phyloP scores from a whole-genome alignment of 345 rosid species.

The Salix viminalis region DNA sequence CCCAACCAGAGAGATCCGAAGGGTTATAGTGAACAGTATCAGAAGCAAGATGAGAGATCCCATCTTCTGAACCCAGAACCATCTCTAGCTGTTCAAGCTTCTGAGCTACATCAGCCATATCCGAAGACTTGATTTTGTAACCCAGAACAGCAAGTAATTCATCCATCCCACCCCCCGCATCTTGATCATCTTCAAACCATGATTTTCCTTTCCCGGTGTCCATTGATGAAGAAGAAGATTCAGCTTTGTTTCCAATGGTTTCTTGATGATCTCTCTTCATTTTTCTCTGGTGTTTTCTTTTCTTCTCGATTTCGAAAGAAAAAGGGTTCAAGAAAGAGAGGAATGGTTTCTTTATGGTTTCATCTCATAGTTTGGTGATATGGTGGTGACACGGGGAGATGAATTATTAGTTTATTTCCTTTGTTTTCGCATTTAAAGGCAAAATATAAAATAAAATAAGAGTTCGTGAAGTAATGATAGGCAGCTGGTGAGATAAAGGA shows the following conservation, averaged over 20 bases:
- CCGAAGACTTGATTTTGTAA: constrained; percentile 27
- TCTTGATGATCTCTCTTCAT: constrained; percentile 58
- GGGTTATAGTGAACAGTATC: constrained; percentile 34
- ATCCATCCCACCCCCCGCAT: constrained; percentile 38
- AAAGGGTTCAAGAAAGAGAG: not conserved
- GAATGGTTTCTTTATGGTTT: not conserved
- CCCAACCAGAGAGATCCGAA: constrained; percentile 33
- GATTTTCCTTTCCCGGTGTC: constrained; percentile 37
- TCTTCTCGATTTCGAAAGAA: not conserved
- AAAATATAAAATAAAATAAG: not conserved
- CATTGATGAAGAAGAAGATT: constrained; percentile 28
- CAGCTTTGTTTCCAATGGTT: constrained; percentile 19
- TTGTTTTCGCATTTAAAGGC: not conserved
- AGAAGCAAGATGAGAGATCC: constrained; percentile 16
- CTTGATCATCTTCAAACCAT: constrained; percentile 42
- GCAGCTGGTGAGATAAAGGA: constrained; percentile 11
- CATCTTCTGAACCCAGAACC: constrained; percentile 28
- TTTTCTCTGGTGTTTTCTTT: not conserved
- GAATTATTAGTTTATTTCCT: constrained; percentile 6
- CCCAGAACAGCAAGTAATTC: constrained; percentile 30
- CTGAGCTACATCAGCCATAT: constrained; percentile 33
- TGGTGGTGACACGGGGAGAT: constrained; percentile 1
- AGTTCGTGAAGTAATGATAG: constrained; percentile 2
- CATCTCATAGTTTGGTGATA: not conserved
- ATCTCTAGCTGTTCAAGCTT: constrained; percentile 35